Conservation (phyloP, 2,329 filamentous ascomycete genomes). For the Microcera coccophila region DNA sequence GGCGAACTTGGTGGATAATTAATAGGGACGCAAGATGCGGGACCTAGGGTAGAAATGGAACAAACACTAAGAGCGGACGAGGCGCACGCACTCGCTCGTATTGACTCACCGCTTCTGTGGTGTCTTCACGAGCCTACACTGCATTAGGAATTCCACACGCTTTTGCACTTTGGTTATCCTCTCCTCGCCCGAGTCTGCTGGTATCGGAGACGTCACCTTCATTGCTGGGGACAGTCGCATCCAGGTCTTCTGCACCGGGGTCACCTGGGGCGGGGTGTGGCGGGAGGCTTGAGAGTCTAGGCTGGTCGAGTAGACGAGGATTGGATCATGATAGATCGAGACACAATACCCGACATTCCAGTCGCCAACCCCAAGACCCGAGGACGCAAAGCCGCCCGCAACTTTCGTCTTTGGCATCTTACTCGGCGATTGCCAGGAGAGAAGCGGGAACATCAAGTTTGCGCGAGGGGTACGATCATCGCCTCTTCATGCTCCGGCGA, state of each 20-base stretch:
- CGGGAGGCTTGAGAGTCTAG: slow-evolving; percentile 29
- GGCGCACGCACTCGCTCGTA: too few species aligned
- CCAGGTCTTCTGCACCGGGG: slow-evolving; percentile 11
- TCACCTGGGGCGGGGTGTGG: slow-evolving; percentile 22
- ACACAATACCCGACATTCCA: slow-evolving; percentile 23
- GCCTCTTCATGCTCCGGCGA: background rate
- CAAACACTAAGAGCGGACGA: too few species aligned
- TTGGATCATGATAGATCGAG: slow-evolving; percentile 9
- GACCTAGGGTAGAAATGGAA: too few species aligned
- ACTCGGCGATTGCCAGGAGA: too few species aligned
- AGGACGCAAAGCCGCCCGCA: slow-evolving; percentile 11
- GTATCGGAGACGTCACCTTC: background rate
- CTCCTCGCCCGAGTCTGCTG: background rate
- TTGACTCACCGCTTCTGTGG: too few species aligned
- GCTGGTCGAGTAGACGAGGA: slow-evolving; percentile 17
- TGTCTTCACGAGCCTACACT: slow-evolving; percentile 15
- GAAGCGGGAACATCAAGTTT: background rate
- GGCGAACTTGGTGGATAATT: too few species aligned
- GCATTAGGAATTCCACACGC: too few species aligned
- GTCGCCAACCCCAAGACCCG: slow-evolving; percentile 9
- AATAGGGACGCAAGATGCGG: too few species aligned
- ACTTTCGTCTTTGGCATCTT: too few species aligned
- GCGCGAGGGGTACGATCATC: background rate
- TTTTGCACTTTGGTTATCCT: too few species aligned
- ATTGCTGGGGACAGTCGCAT: background rate